Conservation (phyloP, 1,284 basidiomycete genomes). For the Leccinum pachyderme region DNA sequence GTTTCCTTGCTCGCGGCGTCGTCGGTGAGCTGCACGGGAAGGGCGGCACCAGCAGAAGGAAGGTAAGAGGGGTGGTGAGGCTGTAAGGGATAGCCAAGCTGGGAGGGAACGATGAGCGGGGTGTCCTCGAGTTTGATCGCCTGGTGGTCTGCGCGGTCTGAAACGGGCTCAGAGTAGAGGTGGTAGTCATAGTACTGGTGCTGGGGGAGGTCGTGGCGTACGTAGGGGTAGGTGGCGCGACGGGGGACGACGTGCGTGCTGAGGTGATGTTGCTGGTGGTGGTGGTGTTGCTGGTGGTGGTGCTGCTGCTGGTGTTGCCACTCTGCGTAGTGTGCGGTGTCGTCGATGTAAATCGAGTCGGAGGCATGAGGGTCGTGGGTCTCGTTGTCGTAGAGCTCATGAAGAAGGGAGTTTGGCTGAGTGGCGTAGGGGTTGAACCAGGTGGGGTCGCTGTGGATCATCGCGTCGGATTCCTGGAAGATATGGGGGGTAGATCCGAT, state of each 20-base stretch:
- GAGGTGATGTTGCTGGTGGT: neutral
- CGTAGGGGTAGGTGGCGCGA: slow-evolving; percentile 70
- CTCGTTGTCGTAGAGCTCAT: slow-evolving; percentile 64
- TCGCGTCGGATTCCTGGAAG: slow-evolving; percentile 44
- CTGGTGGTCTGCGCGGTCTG: slow-evolving; percentile 35
- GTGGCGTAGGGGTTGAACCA: slow-evolving; percentile 32
- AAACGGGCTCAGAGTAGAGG: slow-evolving; percentile 30
- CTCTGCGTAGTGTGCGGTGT: slow-evolving; percentile 38
- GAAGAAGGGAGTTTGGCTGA: slow-evolving; percentile 55
- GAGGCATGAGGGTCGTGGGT: slow-evolving; percentile 53
- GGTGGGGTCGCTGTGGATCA: slow-evolving; percentile 35
- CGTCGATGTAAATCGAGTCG: slow-evolving; percentile 37
- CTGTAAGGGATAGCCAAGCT: slow-evolving; percentile 37
- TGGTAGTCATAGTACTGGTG: slow-evolving; percentile 32
- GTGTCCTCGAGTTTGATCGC: slow-evolving; percentile 65
- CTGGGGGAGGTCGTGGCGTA: slow-evolving; percentile 58
- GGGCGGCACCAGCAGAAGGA: slow-evolving; percentile 37
- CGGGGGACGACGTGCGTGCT: slow-evolving; percentile 44
- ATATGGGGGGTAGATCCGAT: slow-evolving; percentile 50
- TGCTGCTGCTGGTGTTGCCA: slow-evolving; percentile 38
- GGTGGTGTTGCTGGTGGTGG: slow-evolving; percentile 15
- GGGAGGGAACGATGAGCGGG: slow-evolving; percentile 60
- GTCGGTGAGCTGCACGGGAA: slow-evolving; percentile 80
- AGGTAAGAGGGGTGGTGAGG: slow-evolving; percentile 29
- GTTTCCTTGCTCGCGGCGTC: slow-evolving; percentile 85